Base-by-base conservation (phyloP, 2,329 filamentous ascomycete genomes). In the Dothistroma pini region DNA sequence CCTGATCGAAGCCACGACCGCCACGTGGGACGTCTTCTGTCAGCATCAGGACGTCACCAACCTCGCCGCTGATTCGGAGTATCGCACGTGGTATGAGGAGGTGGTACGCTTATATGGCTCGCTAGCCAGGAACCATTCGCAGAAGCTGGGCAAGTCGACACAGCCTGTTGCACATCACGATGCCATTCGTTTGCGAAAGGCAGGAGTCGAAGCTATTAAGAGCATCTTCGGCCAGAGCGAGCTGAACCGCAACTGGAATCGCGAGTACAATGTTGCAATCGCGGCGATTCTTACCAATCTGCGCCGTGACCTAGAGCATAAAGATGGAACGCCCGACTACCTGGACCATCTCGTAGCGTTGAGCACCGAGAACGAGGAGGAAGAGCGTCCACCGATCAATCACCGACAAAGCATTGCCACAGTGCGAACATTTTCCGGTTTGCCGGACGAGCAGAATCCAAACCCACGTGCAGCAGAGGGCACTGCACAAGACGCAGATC, bases 1-100 rank as follows among this genome's bases (percentile, higher is more conserved):
- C 68, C 90, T 97, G 87, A 88, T 96, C 63, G 93, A 97, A 77
- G 91, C 93, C 38, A 95, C 91, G 2, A 83, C 96, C 64, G 85
- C 88, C 2, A 91, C 91, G 3, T 97, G 96, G 73, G 87, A 93
- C 70, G 88, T 88, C 25, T 95, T 97, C 72, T 97, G 93, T 79
- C 84, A 87, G 62, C 85, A 96, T 77, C 91, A 96, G 75, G 93
- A 97, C 71, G 87, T 88, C 60, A 90, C 91, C 35, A 89, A 88
- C 9, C 85, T 97, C 58, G 87, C 92, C 31, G 92, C 90, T 62
- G 93, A 97, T 73, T 89, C 92, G 73, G 85, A 87, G 63, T 96
- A 96, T 74, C 83, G 93, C 35, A 83, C 80, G 55, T 88, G 93
- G 66, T 97, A 96, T 74, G 88, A 93, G 71, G 85, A 89, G 52